These are phyloP conservation scores for Lycium ferocissimum DNA, from an alignment of 257 asterid species.

Conservation along the genomic window DNA sequence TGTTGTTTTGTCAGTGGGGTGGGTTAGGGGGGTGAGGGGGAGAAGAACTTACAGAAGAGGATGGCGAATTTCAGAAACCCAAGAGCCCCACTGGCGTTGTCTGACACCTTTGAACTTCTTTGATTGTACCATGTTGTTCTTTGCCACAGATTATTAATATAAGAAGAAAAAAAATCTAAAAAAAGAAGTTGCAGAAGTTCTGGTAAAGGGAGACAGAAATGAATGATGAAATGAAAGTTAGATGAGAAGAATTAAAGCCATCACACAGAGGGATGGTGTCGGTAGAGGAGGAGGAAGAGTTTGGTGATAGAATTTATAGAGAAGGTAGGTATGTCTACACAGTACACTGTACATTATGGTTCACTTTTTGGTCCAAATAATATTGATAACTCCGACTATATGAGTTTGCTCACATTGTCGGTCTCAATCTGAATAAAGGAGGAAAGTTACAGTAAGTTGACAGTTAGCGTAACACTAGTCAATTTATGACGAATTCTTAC, in stretches of 20 bases:
- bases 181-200: neutral
- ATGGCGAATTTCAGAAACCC: conserved; percentile 88
- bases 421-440: neutral
- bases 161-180: neutral
- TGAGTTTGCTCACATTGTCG: neutral
- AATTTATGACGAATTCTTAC: neutral
- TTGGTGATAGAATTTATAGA: neutral
- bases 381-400: neutral
- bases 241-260: conserved; percentile 19
- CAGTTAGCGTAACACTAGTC: neutral
- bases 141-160: neutral
- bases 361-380: neutral
- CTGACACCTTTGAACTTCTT: conserved; percentile 87
- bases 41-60: conserved; percentile 60
- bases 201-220: neutral
- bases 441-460: neutral
- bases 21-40: neutral
- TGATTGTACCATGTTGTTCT: conserved; percentile 57
- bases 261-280: conserved; percentile 4
- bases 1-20: neutral
- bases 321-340: conserved; percentile 19
- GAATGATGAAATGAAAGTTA: conserved; percentile 12
- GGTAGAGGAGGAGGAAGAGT: conserved; percentile 22
- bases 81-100: conserved; percentile 92
- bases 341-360: neutral